These are phyloP conservation scores for Gossypium turneri DNA, from an alignment of 345 rosid species.

Conservation along the genomic window DNA sequence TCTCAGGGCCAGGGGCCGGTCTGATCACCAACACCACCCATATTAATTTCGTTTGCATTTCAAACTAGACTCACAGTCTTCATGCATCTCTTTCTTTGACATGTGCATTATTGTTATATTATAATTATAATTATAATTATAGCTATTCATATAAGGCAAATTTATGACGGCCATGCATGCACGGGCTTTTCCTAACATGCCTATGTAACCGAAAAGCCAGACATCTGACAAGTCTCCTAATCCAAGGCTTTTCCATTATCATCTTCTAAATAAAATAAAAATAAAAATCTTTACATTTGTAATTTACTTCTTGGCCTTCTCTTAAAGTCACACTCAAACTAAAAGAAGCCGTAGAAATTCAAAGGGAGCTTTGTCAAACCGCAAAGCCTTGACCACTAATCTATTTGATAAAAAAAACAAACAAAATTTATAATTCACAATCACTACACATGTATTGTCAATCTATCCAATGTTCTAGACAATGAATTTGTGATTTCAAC, in stretches of 20 bases:
- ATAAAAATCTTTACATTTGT: neutral
- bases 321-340: neutral
- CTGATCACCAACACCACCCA: neutral
- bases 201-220: conserved; percentile 30
- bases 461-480: neutral
- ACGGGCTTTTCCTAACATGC: conserved; percentile 29
- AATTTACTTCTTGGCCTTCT: conserved; percentile 15
- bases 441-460: neutral
- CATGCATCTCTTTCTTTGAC: neutral
- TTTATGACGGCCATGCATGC: conserved; percentile 17
- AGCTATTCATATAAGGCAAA: neutral
- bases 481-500: neutral
- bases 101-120: neutral
- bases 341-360: neutral
- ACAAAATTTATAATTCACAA: conserved; percentile 13
- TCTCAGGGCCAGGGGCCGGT: neutral
- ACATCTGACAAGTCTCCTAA: conserved; percentile 30
- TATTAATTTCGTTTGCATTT: neutral
- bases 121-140: neutral
- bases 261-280: neutral
- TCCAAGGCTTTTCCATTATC: conserved; percentile 16
- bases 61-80: neutral
- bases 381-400: neutral
- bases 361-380: conserved; percentile 15
- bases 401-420: neutral